Base-by-base conservation (phyloP, 129 eudicot genomes). In the Chrysanthemum seticuspe region DNA sequence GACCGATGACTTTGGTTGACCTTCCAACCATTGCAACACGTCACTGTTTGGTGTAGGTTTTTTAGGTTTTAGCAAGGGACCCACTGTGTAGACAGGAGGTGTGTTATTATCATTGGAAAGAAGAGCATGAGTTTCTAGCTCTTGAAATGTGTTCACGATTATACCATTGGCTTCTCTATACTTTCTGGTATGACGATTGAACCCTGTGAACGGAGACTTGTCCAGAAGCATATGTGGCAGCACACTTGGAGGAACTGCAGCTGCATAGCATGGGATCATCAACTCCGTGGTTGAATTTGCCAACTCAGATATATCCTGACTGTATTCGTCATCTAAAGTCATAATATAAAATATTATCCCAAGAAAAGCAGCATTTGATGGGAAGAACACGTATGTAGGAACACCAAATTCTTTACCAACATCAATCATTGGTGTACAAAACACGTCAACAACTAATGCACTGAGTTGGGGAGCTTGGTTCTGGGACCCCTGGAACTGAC, bases 401-500 rank as follows among this genome's bases (percentile, higher is more conserved):
- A 88, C 15, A 14, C 74, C 78, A n/a, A 88, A 72, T 64, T 86
- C 82, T 3, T 76, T 79, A 3, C 80, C 89, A 54, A 88, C 85
- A 27, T 83, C 85, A 10, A 88, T 81, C 80, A 88, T 86, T 31
- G 82, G 4, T 44, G 96, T 81, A 72, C 88, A 79, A 2, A 88
- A 80, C 91, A 86, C 83, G 85, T 83, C 91, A 16, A 84, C 74
- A 10, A 88, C 85, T 15, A 86, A 19, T 29, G 74, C 85, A n/a
- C 63, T 19, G 21, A 19, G 21, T 19, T 19, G 21, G 21, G 21
- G 21, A 19, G 21, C 21, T 19, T 19, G 21, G 21, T 19, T 19
- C 47, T 1, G 76, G 65, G 21, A 19, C 76, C 64, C 13, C 5
- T 13, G 50, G 10, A 72, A 29, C 36, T 57, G 12, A 4, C 12